These are phyloP conservation scores for Fermentozyma sake DNA, from an alignment of 1,139 yeast species.

Conservation along the genomic window DNA sequence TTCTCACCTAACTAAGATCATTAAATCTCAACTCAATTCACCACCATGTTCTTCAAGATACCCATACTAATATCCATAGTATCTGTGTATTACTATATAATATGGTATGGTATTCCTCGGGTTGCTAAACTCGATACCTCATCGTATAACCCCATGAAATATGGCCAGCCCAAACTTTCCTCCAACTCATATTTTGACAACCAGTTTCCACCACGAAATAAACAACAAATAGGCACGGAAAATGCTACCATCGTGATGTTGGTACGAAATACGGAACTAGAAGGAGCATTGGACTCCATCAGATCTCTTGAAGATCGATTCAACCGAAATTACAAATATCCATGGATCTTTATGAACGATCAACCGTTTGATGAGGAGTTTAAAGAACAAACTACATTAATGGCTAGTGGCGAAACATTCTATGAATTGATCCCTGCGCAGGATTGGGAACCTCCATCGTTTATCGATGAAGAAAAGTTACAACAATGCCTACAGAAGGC, in stretches of 20 bases:
- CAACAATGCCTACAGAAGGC: slow-evolving; percentile 23
- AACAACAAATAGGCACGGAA: slow-evolving; percentile 38
- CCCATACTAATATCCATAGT: too few relatives aligned
- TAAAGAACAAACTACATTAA: slow-evolving; percentile 57
- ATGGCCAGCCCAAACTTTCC: slow-evolving; percentile 31
- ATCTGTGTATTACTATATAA: too few relatives aligned
- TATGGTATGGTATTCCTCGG: too few relatives aligned
- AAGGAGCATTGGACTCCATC: slow-evolving; percentile 40
- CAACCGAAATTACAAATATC: slow-evolving; percentile 41
- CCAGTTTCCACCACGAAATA: slow-evolving; percentile 23
- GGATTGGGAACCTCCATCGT: slow-evolving; percentile 43
- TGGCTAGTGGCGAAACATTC: slow-evolving; percentile 76
- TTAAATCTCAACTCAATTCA: too few relatives aligned
- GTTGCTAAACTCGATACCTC: too few relatives aligned
- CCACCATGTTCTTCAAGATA: too few relatives aligned
- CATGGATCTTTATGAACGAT: slow-evolving; percentile 45
- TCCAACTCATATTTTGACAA: slow-evolving; percentile 39
- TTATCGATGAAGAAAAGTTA: slow-evolving; percentile 28
- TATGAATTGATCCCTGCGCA: slow-evolving; percentile 40
- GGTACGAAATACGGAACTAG: slow-evolving; percentile 38
- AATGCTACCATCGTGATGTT: slow-evolving; percentile 51
- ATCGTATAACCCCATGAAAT: slow-evolving; percentile 8
- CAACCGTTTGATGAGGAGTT: slow-evolving; percentile 39
- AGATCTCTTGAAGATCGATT: slow-evolving; percentile 45
- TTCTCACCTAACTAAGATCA: too few relatives aligned